Evolutionary conservation across 179 eudicot genomes (phyloP).

Genomic region (Corrigiola litoralis): DNA sequence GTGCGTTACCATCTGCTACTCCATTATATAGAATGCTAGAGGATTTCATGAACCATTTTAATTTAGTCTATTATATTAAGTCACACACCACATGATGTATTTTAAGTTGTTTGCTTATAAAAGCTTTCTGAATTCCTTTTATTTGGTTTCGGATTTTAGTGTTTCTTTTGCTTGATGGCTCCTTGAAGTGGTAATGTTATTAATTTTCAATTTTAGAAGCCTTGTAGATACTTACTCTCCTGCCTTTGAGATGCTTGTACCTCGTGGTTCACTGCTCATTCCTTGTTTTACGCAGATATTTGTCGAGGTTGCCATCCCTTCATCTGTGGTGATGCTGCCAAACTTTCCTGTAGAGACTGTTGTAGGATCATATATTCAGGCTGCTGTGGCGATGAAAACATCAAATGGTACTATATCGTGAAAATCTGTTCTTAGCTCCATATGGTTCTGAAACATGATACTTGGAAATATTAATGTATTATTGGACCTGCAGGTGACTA

Average conservation of each 20-base stretch:
- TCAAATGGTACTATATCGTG: conserved; percentile 42
- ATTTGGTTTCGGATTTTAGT: neutral
- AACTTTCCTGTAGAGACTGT: conserved; percentile 74
- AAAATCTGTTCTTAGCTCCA: conserved; percentile 2
- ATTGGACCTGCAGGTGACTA: conserved; percentile 46
- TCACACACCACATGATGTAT: too few species aligned
- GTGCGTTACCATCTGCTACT: too few species aligned
- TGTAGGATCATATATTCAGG: conserved; percentile 72
- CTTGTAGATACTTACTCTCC: too few species aligned
- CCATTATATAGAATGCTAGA: too few species aligned
- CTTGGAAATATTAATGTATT: conserved; percentile 5
- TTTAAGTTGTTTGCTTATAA: too few species aligned
- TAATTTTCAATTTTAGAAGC: too few species aligned
- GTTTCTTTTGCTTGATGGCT: neutral
- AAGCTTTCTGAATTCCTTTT: neutral
- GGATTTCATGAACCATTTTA: too few species aligned
- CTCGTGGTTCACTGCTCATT: conserved; percentile 3
- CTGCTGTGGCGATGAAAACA: conserved; percentile 78
- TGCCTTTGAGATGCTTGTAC: neutral
- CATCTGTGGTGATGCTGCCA: conserved; percentile 68
- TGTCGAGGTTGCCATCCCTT: conserved; percentile 77
- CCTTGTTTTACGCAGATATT: conserved; percentile 33
- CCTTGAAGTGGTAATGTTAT: neutral
- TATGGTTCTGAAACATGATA: neutral
- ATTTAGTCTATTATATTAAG: too few species aligned